Percentiles rank a stretch among this genome's conserved stretches.
Conservation (phyloP, 176 grass and related monocot species). For the Lolium multiflorum region DNA sequence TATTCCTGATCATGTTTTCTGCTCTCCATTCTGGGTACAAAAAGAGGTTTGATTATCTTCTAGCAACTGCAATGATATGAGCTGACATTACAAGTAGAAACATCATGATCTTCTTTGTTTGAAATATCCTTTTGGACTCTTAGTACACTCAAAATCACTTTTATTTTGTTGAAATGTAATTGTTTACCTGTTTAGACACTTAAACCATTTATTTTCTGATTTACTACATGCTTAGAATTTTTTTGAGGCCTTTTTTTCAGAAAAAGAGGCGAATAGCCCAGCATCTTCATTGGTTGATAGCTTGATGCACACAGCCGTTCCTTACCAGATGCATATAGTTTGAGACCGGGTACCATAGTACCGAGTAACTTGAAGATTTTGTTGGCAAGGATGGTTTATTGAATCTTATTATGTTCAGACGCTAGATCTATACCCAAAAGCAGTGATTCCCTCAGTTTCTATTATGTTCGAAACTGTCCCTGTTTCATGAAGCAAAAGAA, state of each 20-base stretch:
- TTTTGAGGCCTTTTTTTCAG: no score
- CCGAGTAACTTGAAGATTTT: no score
- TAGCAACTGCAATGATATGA: not conserved
- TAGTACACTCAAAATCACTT: no score
- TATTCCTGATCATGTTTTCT: not conserved
- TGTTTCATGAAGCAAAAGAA: not conserved
- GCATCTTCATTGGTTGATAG: no score
- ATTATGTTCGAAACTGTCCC: not conserved
- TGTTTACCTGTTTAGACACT: not conserved
- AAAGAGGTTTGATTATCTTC: not conserved
- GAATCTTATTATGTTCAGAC: not conserved
- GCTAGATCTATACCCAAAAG: not conserved
- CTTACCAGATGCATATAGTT: no score
- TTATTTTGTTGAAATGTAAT: not conserved
- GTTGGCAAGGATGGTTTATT: no score
- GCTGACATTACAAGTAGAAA: not conserved
- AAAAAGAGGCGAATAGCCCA: no score
- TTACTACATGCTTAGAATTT: no score
- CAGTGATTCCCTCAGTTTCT: not conserved
- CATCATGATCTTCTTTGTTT: not conserved
- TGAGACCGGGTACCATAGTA: no score
- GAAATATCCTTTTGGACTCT: slow-evolving; percentile 5
- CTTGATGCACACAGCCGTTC: no score
- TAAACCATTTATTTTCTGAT: not conserved
- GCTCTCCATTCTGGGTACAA: slow-evolving; percentile 6